A percentile compares a stretch with the other conserved stretches of the same genome.
Conservation (phyloP, 805 yeast species). For the Yamadazyma sp. region DNA sequence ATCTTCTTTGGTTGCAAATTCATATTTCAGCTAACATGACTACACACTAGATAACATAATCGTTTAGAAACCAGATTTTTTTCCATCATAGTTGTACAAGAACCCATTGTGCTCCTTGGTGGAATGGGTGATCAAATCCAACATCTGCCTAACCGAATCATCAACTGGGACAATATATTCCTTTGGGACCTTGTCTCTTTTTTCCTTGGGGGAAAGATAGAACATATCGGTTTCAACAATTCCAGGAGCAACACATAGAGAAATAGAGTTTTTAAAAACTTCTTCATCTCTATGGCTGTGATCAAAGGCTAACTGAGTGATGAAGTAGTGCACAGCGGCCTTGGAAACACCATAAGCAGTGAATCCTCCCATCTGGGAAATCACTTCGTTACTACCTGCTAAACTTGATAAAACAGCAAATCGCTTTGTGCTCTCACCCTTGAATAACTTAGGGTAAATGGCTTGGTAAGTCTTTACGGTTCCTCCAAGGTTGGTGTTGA, state of each 20-base stretch:
- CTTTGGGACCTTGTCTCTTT: conserved; percentile 18
- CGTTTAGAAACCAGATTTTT: neutral
- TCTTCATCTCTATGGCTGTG: conserved; percentile 18
- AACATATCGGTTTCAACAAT: conserved; percentile 34
- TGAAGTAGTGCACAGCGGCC: conserved; percentile 34
- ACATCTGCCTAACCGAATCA: neutral
- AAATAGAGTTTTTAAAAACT: conserved; percentile 19
- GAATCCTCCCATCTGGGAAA: conserved; percentile 10
- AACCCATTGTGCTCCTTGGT: conserved; percentile 25
- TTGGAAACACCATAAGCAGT: conserved; percentile 37
- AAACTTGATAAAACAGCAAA: conserved; percentile 25
- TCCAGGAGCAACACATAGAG: conserved; percentile 31
- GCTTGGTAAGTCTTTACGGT: conserved; percentile 20
- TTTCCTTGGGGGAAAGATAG: conserved; percentile 16
- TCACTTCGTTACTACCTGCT: conserved; percentile 22
- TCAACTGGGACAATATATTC: neutral
- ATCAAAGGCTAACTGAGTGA: conserved; percentile 21
- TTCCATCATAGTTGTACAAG: conserved; percentile 24
- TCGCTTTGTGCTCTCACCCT: conserved; percentile 18
- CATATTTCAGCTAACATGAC: too few species aligned
- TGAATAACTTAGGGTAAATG: conserved; percentile 26
- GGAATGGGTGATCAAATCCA: conserved; percentile 19
- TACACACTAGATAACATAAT: too few species aligned
- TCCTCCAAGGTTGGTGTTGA: conserved; percentile 10
- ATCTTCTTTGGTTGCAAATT: too few species aligned